Evolutionary conservation across 371 early-diverging fungal genomes (phyloP), one percentile per base, ranked within the genome.

Genomic region (Rhizopus arrhizus): DNA sequence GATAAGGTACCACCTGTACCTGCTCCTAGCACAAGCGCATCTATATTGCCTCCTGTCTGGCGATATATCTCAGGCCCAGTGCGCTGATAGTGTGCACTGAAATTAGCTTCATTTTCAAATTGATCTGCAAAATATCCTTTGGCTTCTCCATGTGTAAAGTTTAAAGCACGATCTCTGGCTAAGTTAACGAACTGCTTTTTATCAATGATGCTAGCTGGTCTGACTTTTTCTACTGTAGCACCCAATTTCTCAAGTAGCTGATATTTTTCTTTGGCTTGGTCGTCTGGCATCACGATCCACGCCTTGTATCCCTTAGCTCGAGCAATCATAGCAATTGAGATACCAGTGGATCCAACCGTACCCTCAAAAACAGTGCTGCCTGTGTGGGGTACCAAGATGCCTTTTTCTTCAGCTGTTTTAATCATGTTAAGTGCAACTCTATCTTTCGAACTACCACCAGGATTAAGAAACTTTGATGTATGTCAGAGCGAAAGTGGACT

Each of bases 271-370:
- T 80, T 55, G 0, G 96, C 94, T 62, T 89, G 89, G 66, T 97
- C 98, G 66, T 94, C 94, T 7, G 98, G 97, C 95, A 97, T 94
- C 13, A 95, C 93, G 55, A 97, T 96, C 80, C 92, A 91, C 63
- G 93, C 92, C 29, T 83, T 80, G 68, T 96, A 95, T 3, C 98
- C 97, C 49, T 83, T 86, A 0, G 95, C 93, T 10, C 86, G 83
- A 13, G 91, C 89, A 29, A 95, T 85, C 82, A 88, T 86, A 7
- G 93, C 91, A 38, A 94, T 78, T 0, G 92, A 90, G 15, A 94
- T 92, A 10, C 96, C 92, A 2, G 92, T 90, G 4, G 92, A 89
- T 16, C 94, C 90, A 10, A 95, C 94, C 0, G 97, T 98, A 15
- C 98, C 98, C 63, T 98, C 97, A 70, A 93, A 95, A 13, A 98